Base-by-base conservation (phyloP, 495 filamentous ascomycete species). In the Penicillium antarcticum region DNA sequence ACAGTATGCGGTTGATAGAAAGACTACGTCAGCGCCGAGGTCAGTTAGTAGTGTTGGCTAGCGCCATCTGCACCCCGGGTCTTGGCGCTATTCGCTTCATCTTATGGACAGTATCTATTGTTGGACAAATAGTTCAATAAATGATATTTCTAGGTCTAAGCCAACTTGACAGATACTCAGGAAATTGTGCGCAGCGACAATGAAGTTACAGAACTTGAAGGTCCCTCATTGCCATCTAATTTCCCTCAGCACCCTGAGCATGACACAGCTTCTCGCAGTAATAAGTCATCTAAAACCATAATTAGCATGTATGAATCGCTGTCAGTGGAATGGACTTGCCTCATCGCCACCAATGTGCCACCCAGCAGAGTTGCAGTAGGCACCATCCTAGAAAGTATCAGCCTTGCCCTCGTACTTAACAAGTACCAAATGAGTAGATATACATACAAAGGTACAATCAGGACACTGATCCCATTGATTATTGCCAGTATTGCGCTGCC, bases 401-500 rank as follows among this genome's bases (percentile, higher is more conserved):
- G 16, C 52, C 51, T 16, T 31, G 32, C n/a, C 16, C 17, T 11
- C 4, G 38, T 21, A 23, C 38, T 56, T 38, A 19, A n/a, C 13
- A 55, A 19, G 11, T 29, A 23, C 8, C n/a, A 17, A 21, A 19
- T 39, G 14, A 21, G 5, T 21, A 29, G 1, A 4, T 13, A 24
- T 39, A 10, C 26, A 4, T 23, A 41, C 38, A 23, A 41, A 41
- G 38, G 55, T 54, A 48, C 59, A 62, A 51, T 62, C 59, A 12
- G 59, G 55, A 24, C 59, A 62, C 17, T 50, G 48, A 19, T 62
- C 59, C 55, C 55, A 62, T 45, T 62, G 55, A 17, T 62, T 52
- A 42, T 40, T 44, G 3, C 59, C 59, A 9, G 59, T 62, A 34
- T 58, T 62, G 26, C 59, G 59, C 17, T 58, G 52, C 44, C 53